Percentiles rank a stretch among this genome's conserved stretches.
phyloP scores from a whole-genome alignment of 192 early-diverging fungal species.

The Pilobolus umbonatus region DNA sequence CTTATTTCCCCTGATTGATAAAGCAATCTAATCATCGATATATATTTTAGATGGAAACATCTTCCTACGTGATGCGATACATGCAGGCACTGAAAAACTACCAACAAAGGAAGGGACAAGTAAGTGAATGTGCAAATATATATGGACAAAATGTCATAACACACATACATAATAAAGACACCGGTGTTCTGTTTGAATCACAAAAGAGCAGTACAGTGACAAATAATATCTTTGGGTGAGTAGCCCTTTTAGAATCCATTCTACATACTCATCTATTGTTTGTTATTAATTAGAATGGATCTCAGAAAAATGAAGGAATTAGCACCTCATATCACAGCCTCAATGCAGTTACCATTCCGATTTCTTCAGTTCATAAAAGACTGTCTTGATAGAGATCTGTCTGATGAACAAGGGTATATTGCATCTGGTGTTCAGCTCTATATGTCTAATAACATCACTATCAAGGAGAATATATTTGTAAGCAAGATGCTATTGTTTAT shows the following conservation, averaged over 20 bases:
- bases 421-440: slow-evolving; percentile 22
- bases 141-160: background rate
- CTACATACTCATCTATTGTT: background rate
- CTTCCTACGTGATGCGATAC: slow-evolving; percentile 18
- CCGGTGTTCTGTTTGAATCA: slow-evolving; percentile 16
- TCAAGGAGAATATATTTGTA: slow-evolving; percentile 25
- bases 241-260: background rate
- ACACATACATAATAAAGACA: slow-evolving; percentile 1
- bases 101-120: slow-evolving; percentile 16
- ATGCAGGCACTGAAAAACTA: slow-evolving; percentile 14
- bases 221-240: slow-evolving; percentile 30
- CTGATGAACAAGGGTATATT: slow-evolving; percentile 24
- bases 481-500: background rate
- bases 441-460: slow-evolving; percentile 21
- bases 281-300: slow-evolving; percentile 18
- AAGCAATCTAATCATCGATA: no score
- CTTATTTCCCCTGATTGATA: background rate
- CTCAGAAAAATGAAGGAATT: slow-evolving; percentile 13
- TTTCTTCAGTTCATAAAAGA: slow-evolving; percentile 1
- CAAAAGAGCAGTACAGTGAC: slow-evolving; percentile 11
- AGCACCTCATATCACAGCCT: background rate
- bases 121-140: slow-evolving; percentile 2
- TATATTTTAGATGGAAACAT: slow-evolving; percentile 19
- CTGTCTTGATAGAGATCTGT: slow-evolving; percentile 2
- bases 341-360: slow-evolving; percentile 1